Evolutionary conservation across 129 eudicot species (phyloP), one percentile per base, ranked within the genome.

Genomic region (Tagetes patula): DNA sequence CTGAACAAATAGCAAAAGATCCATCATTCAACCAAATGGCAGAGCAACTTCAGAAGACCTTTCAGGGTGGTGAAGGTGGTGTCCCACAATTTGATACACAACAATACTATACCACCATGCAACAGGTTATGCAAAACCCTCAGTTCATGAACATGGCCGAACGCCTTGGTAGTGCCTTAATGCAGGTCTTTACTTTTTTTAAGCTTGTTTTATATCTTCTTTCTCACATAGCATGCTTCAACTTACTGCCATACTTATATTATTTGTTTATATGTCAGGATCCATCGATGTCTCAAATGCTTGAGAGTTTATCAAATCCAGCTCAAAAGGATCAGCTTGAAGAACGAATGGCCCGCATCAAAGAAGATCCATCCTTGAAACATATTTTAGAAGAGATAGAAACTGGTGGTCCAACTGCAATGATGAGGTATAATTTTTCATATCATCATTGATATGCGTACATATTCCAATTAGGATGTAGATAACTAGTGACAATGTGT

Each of bases 91-190:
- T 92, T 84, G 96, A 92, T 77, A 64, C 96, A 6, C 91, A 89
- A 77, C 92, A 89, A 74, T 92, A 92, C 80, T 83, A 83, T 68
- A 75, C 95, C 34, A 92, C 96, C 42, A 87, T 92, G 98, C 98
- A 92, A 75, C 96, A 92, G 65, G 98, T 92, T 69, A 92, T 92
- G 98, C 96, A 92, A 84, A 92, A 92, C 55, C 98, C 98, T 75
- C 98, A 92, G 34, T 92, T 92, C 56, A 87, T 92, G 98, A 81
- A 70, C 84, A 92, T 89, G 98, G 98, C 96, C 73, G 96, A 89
- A 66, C 93, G 88, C 67, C 98, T 92, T 55, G 98, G 98, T 27
- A 80, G 75, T 75, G 89, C 98, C 3, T 85, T 92, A 68, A 84
- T 92, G 91, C 96, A 92, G 98, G 96, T 93, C 74, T 36, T 31